phyloP scores from a whole-genome alignment of 2,329 filamentous ascomycete genomes.

The Diaporthe velutina region DNA sequence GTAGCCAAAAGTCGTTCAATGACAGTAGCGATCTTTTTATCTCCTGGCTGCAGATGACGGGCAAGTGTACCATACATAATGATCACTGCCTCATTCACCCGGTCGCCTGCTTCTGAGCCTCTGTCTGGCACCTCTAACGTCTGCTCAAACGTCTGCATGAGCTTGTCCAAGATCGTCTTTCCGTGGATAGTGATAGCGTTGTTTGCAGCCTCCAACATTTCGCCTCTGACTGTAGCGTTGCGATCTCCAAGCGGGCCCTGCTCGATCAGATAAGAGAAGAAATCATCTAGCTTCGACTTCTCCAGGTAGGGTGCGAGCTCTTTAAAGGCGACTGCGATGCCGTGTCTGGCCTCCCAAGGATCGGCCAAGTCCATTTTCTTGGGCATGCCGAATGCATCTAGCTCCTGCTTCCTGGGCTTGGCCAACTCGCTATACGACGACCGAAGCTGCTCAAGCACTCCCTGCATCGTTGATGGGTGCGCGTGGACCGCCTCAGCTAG shows the following conservation, averaged over 20 bases:
- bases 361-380: slow-evolving; percentile 89
- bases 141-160: slow-evolving; percentile 93
- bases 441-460: slow-evolving; percentile 75
- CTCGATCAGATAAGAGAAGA: slow-evolving; percentile 88
- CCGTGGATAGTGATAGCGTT: slow-evolving; percentile 85
- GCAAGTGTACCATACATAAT: slow-evolving; percentile 97
- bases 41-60: slow-evolving; percentile 86
- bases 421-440: slow-evolving; percentile 81
- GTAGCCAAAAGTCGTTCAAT: slow-evolving; percentile 88
- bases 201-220: slow-evolving; percentile 94
- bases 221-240: slow-evolving; percentile 80
- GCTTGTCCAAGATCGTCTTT: slow-evolving; percentile 82
- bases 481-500: slow-evolving; percentile 79
- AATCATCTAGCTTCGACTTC: slow-evolving; percentile 77
- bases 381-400: slow-evolving; percentile 95
- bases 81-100: slow-evolving; percentile 96
- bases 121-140: slow-evolving; percentile 89
- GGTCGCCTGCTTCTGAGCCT: slow-evolving; percentile 83
- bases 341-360: slow-evolving; percentile 91
- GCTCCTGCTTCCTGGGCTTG: slow-evolving; percentile 84
- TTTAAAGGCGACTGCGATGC: slow-evolving; percentile 88
- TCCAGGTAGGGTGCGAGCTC: slow-evolving; percentile 81
- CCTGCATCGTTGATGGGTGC: slow-evolving; percentile 70
- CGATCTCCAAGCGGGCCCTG: slow-evolving; percentile 89
- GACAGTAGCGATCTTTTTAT: slow-evolving; percentile 88